phyloP scores from a whole-genome alignment of 2,329 filamentous ascomycete species.

The Cadophora malorum region DNA sequence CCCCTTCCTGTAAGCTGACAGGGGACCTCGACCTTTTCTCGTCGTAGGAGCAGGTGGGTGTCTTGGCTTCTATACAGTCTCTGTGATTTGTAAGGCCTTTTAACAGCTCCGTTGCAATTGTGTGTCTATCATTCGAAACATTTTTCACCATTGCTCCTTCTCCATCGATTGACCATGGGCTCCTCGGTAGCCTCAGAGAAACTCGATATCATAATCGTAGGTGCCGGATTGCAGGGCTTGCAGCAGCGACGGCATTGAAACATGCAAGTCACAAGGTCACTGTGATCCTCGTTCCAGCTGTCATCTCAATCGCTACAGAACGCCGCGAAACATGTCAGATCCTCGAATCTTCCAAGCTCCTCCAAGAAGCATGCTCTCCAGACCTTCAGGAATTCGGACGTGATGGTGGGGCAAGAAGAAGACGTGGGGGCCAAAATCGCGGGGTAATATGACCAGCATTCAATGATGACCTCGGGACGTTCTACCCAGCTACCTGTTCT shows the following conservation, averaged over 20 bases:
- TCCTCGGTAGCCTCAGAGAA: not conserved
- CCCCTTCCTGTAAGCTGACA: too few species aligned
- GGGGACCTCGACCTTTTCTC: too few species aligned
- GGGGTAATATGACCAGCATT: not conserved
- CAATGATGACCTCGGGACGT: slow-evolving; percentile 25
- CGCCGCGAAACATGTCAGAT: not conserved
- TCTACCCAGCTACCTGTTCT: slow-evolving; percentile 20
- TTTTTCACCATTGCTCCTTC: too few species aligned
- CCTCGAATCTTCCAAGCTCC: not conserved
- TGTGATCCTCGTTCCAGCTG: not conserved
- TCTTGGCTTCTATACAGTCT: too few species aligned
- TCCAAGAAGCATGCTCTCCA: not conserved
- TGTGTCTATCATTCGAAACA: too few species aligned
- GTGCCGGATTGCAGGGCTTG: slow-evolving; percentile 45
- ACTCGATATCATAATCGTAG: slow-evolving; percentile 41
- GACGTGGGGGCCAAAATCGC: not conserved
- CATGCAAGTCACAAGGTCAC: slow-evolving; percentile 2
- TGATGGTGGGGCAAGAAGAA: too few species aligned
- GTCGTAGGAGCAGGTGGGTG: too few species aligned
- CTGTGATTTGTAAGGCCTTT: too few species aligned
- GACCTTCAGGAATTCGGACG: too few species aligned
- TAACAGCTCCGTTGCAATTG: too few species aligned
- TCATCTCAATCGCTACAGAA: not conserved
- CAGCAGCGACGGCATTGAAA: slow-evolving; percentile 38
- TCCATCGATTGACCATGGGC: not conserved